Base-by-base conservation (phyloP, 306 rosid species). In the Cucumis cinereus region DNA sequence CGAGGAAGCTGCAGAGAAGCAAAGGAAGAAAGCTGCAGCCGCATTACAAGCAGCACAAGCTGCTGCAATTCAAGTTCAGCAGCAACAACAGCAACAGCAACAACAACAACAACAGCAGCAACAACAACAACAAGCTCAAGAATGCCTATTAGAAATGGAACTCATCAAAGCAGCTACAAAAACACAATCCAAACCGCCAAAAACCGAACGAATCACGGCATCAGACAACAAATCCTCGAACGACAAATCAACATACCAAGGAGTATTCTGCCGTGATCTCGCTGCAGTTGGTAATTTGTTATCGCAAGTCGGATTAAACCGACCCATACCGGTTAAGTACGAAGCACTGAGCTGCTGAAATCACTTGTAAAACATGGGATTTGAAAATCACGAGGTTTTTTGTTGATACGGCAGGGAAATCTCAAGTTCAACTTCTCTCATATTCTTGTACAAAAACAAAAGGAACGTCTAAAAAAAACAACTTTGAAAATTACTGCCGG, bases 221-320 rank as follows among this genome's bases (percentile, higher is more conserved):
- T 56, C 78, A 24, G 87, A 84, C 26, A 78, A 62, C 16, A 87
- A 78, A 76, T 77, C 82, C 4, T 80, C 75, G 7, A 84, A 81
- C 23, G 41, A 84, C 23, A 47, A 85, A 0, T 84, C 88, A 0
- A 78, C 85, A 50, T 92, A 85, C 77, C 97, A 92, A 73, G 99
- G 99, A 23, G 96, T 89, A 38, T 95, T 95, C 76, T 95, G 98
- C 88, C 86, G 99, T 7, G 99, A 95, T 58, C 68, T 95, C 20
- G 83, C 98, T 0, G 91, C 75, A 52, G 99, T 95, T 10, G 99
- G 99, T 43, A 90, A 56, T 82, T 45, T 95, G 83, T 87, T 95
- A 5, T 84, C 98, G 1, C 97, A 88, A 76, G 97, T 63, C 24
- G 92, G 97, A 33, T 84, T 89, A 60, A 92, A 92, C 79, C 86